Evolutionary conservation across 805 yeast species (phyloP).

Genomic region (Yamadazyma akitaensis): DNA sequence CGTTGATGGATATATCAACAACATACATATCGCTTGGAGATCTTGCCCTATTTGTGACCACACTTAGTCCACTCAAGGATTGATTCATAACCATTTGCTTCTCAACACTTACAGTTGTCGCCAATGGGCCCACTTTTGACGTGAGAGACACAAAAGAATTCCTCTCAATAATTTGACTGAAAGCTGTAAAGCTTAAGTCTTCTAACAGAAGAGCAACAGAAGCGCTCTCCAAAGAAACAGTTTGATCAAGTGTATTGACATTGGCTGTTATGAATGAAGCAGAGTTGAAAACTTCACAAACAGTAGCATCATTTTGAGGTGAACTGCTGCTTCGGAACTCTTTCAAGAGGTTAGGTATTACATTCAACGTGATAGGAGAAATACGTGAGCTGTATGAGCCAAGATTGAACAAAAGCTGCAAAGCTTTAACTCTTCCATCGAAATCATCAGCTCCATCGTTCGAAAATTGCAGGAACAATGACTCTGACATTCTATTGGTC

Average conservation of each 20-base stretch:
- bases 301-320: neutral
- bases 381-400: conserved; percentile 8
- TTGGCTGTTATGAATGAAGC: conserved; percentile 10
- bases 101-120: neutral
- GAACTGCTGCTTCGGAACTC: neutral
- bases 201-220: conserved; percentile 1
- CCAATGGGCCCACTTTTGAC: neutral
- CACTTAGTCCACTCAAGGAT: conserved; percentile 5
- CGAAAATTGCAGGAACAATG: conserved; percentile 9
- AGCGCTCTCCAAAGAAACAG: neutral
- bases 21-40: neutral
- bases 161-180: conserved; percentile 2
- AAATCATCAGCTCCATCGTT: conserved; percentile 5
- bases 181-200: neutral
- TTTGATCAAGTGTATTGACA: conserved; percentile 9
- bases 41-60: conserved; percentile 6
- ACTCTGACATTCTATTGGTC: conserved; percentile 5
- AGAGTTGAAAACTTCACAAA: neutral
- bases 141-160: conserved; percentile 1
- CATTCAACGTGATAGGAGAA: conserved; percentile 4
- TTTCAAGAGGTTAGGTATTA: conserved; percentile 1
- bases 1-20: conserved; percentile 7
- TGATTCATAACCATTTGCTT: neutral
- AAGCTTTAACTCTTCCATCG: conserved; percentile 12
- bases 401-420: conserved; percentile 11